Base-by-base conservation (phyloP, 805 yeast genomes). In the Allodekkera sacchari region DNA sequence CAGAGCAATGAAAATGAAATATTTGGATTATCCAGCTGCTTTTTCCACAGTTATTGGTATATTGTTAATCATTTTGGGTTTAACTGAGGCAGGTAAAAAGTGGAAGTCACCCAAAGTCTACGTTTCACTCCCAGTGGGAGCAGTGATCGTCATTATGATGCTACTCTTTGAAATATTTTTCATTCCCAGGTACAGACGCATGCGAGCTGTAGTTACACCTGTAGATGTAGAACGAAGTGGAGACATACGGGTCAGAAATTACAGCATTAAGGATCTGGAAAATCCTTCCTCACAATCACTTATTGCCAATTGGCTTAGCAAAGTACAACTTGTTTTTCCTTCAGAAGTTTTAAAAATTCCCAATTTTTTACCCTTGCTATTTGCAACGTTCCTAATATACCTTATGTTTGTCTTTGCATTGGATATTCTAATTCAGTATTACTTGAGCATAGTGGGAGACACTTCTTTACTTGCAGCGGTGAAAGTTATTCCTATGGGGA, bases 61-160 rank as follows among this genome's bases (percentile, higher is more conserved):
- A 4, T 25, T 65, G 3, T 41, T 67, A 22, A 38, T 65, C 3
- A 64, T 66, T 18, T 50, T 61, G 7, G 74, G 70, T 0, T 48
- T 67, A 28, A 64, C 68, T 0, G 63, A 65, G 39, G 70, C 67
- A 15, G 71, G 71, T 16, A 55, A 53, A 5, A 44, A 47, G 1
- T 68, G 73, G 72, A 47, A 48, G 3, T 33, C 51, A 2, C 63
- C 71, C 1, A 44, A 49, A 12, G 61, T 63, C 1, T 65, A 64
- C 37, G 64, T 63, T 11, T 57, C 71, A 0, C 36, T 67, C 1
- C 47, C 59, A 2, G 35, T 67, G 31, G 72, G 71, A 1, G 30
- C 57, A 9, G 15, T 60, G 3, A 31, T 58, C n/a, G 29, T 61
- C 4, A 12, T 49, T 5, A 19, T 31, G 5, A 53, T 47, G 24